Base-by-base conservation (phyloP, 306 rosid species). In the Rosa persica region DNA sequence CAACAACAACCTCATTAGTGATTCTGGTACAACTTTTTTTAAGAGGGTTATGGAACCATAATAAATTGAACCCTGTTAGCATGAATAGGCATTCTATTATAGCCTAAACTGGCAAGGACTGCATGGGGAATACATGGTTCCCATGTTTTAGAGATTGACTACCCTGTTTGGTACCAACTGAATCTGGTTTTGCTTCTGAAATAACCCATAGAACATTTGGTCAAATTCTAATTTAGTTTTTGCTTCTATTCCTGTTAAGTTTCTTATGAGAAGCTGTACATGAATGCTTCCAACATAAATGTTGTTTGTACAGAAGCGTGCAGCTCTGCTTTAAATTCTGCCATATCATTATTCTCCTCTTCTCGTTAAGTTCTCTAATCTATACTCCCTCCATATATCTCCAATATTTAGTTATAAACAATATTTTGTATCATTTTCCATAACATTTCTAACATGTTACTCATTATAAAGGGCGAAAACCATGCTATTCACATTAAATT, bases 291-390 rank as follows among this genome's bases (percentile, higher is more conserved):
- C 73, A 42, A 22, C 54, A 43, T 2, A 22, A 11, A 44, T 70
- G 27, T 67, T 67, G 69, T 64, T 64, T 66, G 70, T 66, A n/a
- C 52, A 43, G 15, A 68, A 42, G 15, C 23, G 42, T n/a, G 16
- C 73, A 42, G 9, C 0, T 68, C 34, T 5, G 12, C 36, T 40
- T 10, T 66, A 40, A 16, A 13, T 34, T 64, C 9, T 49, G 25
- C 75, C 5, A 48, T 13, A 27, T 71, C 55, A 30, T 48, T 27
- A 71, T 30, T 71, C 25, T 49, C 44, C 55, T 36, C 11, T 34
- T 64, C 42, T 64, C 4, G 5, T 30, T 23, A 34, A 44, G 4
- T 49, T 71, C 12, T 19, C 22, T 30, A 8, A 48, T 48, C 44
- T 44, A 17, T 15, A 39, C 34, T 46, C 39, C 20, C 19, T 48